Base-by-base conservation (phyloP, 2,329 filamentous ascomycete species). In the Aspergillus sp. region DNA sequence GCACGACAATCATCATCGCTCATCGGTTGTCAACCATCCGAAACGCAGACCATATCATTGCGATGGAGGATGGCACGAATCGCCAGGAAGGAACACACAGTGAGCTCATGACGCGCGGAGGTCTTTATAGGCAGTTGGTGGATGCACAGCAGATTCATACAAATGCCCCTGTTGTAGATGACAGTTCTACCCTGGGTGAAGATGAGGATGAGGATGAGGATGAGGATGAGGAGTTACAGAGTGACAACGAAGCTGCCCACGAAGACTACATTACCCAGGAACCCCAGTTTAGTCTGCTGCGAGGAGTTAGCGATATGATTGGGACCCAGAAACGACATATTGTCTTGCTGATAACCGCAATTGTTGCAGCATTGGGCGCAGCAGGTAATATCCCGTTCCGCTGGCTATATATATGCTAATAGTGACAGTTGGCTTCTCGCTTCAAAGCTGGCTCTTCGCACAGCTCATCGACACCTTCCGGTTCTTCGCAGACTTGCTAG, bases 1-100 rank as follows among this genome's bases (percentile, higher is more conserved):
- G 95, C 53, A 99, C 95, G 0, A 98, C 95, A 2, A 96, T 98
- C 66, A 90, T 93, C 7, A 98, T 99, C 73, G 95, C 95, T 42
- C 95, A 99, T 77, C 88, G 93, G 65, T 82, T 99, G 5, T 96
- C 92, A 0, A 99, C 95, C 6, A 96, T 99, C 78, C 92, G 87
- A 74, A 88, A 92, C 61, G 93, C 93, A 0, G 89, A 98, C 74
- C 97, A 96, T 68, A 99, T 99, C 65, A 90, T 97, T 12, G 93
- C 97, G 62, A 93, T 99, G 87, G 83, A 86, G 4, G 77, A 87
- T 59, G 95, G 95, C 9, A 79, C 82, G 13, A 95, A 98, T 58
- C 82, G 96, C 12, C 95, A 99, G 74, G 92, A 97, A 73, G 95
- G 95, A 50, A 93, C 86, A 0, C 95, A 98, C 71, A 85, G 93